Conservation (phyloP, 768 basidiomycete genomes). For the Hypsizygus marmoreus region DNA sequence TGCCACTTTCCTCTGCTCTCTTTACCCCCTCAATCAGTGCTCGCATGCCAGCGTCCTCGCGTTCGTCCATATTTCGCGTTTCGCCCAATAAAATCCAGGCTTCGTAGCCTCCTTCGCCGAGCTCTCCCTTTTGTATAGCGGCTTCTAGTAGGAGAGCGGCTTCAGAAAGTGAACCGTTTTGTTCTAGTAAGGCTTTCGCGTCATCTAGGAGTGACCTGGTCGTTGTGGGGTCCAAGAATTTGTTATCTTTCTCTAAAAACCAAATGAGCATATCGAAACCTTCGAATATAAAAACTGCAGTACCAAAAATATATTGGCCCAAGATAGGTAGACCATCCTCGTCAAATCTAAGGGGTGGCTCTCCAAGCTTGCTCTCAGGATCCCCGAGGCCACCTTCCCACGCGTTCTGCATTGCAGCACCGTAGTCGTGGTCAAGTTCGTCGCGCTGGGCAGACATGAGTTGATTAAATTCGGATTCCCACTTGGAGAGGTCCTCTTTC, state of each 20-base stretch:
- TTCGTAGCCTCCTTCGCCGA: conserved; percentile 83
- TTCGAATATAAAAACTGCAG: conserved; percentile 20
- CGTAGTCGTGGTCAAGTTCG: conserved; percentile 65
- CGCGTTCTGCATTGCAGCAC: conserved; percentile 58
- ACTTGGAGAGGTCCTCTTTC: conserved; percentile 68
- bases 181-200: conserved; percentile 75
- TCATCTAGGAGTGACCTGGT: conserved; percentile 59
- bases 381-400: conserved; percentile 63
- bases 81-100: conserved; percentile 93
- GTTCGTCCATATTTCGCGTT: conserved; percentile 87
- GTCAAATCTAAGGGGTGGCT: conserved; percentile 52
- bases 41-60: conserved; percentile 79
- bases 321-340: conserved; percentile 78
- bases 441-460: conserved; percentile 71
- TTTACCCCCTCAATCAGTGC: conserved; percentile 76
- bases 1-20: conserved; percentile 62
- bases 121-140: conserved; percentile 80
- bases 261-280: conserved; percentile 2
- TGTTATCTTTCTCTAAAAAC: conserved; percentile 68
- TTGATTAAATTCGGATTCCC: conserved; percentile 84
- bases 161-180: conserved; percentile 86
- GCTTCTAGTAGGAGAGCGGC: conserved; percentile 88
- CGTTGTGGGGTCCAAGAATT: conserved; percentile 57
- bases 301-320: conserved; percentile 77
- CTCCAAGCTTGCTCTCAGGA: conserved; percentile 31